phyloP scores from a whole-genome alignment of 2,329 filamentous ascomycete species.

The Parascedosporium putredinis region DNA sequence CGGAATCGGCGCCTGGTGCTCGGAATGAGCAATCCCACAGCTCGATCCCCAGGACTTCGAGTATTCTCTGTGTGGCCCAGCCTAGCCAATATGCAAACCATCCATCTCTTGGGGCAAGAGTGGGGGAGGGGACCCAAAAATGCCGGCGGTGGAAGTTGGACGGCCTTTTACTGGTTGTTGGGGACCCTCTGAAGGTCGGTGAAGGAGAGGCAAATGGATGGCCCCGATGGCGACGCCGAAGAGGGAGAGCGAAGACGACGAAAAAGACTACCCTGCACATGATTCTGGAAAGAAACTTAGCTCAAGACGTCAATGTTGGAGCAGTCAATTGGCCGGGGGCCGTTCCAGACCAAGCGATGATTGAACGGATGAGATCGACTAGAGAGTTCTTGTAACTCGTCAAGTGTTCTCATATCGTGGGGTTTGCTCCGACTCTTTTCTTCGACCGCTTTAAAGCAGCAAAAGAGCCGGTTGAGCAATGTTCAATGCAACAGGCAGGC shows the following conservation, averaged over 20 bases:
- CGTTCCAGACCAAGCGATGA: neutral
- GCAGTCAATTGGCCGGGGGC: neutral
- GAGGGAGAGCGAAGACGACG: neutral
- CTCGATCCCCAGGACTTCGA: neutral
- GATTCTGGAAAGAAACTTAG: neutral
- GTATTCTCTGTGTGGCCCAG: neutral
- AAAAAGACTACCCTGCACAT: too few species aligned
- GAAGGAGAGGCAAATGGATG: neutral
- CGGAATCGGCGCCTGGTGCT: neutral
- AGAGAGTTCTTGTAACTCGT: neutral
- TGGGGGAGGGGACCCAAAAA: too few species aligned
- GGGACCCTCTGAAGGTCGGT: neutral
- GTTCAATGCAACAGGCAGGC: too few species aligned
- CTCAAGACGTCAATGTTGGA: neutral
- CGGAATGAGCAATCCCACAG: neutral
- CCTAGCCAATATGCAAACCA: too few species aligned
- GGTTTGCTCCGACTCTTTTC: neutral
- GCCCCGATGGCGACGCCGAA: neutral
- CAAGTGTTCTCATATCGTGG: neutral
- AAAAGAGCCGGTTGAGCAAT: too few species aligned
- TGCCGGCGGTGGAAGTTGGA: too few species aligned
- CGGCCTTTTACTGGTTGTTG: neutral
- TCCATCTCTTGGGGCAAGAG: too few species aligned
- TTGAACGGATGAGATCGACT: neutral
- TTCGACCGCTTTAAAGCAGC: too few species aligned